These are phyloP conservation scores for Neurospora sp. DNA, from an alignment of 495 filamentous ascomycete species.

Conservation along the genomic window DNA sequence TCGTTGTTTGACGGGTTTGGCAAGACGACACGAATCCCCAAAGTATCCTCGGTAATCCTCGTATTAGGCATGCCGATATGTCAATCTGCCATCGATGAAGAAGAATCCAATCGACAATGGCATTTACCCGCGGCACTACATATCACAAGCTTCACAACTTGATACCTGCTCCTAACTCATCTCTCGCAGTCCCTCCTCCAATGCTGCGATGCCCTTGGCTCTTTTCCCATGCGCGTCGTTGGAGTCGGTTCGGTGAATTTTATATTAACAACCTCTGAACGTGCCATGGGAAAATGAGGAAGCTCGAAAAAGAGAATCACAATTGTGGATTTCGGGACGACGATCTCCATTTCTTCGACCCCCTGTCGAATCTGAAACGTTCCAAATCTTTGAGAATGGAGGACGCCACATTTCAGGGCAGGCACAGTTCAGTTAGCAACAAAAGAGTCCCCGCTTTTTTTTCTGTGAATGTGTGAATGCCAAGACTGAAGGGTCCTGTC, in stretches of 20 bases:
- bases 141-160: not conserved
- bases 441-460: not conserved
- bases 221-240: not conserved
- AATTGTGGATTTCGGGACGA: not conserved
- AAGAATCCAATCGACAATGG: not conserved
- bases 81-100: too few relatives aligned
- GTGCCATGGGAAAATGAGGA: not conserved
- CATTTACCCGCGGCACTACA: not conserved
- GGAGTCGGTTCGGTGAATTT: not conserved
- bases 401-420: not conserved
- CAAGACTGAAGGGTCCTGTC: not conserved
- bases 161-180: not conserved
- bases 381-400: constrained; percentile 5
- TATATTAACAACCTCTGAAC: not conserved
- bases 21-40: not conserved
- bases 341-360: constrained; percentile 11
- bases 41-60: not conserved
- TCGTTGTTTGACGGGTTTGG: not conserved
- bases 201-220: not conserved
- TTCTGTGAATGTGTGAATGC: not conserved
- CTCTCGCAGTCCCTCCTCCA: not conserved
- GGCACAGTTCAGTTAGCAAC: not conserved
- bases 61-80: too few relatives aligned
- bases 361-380: constrained; percentile 17
- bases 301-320: not conserved